Percentiles rank a stretch among this genome's conserved stretches.
Evolutionary conservation across 2,329 filamentous ascomycete genomes (phyloP).

Genomic region (Nakataea oryzae): DNA sequence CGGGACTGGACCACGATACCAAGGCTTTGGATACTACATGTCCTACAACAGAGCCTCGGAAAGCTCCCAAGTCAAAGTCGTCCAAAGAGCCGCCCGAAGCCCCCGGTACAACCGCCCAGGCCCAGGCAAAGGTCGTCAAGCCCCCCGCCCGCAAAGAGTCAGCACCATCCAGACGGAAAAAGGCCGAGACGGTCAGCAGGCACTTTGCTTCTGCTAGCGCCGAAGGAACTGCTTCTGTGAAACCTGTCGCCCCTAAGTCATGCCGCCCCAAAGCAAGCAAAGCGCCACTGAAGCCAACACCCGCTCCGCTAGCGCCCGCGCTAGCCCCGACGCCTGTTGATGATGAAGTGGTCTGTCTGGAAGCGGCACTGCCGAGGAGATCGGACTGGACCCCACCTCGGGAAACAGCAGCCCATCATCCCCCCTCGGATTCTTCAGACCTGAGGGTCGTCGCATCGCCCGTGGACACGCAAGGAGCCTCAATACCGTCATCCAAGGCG

Average conservation of each 20-base stretch:
- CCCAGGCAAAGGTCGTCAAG: conserved; percentile 1
- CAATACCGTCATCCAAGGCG: conserved; percentile 10
- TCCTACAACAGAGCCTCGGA: neutral
- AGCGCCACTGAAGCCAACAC: neutral
- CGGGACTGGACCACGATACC: neutral
- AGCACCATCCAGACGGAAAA: conserved; percentile 9
- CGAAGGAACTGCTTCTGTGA: conserved; percentile 6
- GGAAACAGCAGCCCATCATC: conserved; percentile 4
- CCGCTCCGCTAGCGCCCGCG: neutral
- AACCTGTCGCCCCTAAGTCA: neutral
- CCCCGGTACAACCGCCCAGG: no score
- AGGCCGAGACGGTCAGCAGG: conserved; percentile 20
- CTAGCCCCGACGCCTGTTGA: neutral
- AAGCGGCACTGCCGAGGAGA: conserved; percentile 43
- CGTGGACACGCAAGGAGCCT: conserved; percentile 15
- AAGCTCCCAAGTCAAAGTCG: neutral
- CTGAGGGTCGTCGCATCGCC: conserved; percentile 16
- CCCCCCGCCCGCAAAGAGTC: neutral
- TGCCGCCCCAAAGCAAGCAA: neutral
- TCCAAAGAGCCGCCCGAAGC: neutral
- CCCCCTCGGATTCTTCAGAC: conserved; percentile 21
- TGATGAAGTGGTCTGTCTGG: conserved; percentile 21
- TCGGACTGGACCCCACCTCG: conserved; percentile 58
- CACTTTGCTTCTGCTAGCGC: conserved; percentile 16
- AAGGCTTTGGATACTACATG: neutral